Evolutionary conservation across 306 rosid genomes (phyloP).

Genomic region (Lupinus albus): DNA sequence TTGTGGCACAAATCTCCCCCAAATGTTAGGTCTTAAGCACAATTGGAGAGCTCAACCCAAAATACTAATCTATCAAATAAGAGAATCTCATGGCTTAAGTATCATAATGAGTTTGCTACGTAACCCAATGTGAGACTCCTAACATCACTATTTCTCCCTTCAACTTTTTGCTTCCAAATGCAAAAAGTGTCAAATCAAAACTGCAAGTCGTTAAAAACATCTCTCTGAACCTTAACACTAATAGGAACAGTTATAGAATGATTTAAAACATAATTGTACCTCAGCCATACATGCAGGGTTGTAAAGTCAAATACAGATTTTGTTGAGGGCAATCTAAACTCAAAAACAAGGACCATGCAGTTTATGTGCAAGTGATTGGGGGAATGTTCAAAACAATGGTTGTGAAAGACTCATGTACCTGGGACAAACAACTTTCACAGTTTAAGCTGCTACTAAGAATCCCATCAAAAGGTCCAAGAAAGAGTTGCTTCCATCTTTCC

Average conservation of each 20-base stretch:
- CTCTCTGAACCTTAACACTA: constrained; percentile 18
- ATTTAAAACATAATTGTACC: constrained; percentile 27
- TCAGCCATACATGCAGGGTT: constrained; percentile 15
- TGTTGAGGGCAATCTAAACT: constrained; percentile 9
- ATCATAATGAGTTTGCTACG: too few relatives aligned
- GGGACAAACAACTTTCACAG: constrained; percentile 84
- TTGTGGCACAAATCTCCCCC: too few relatives aligned
- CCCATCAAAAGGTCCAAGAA: constrained; percentile 93
- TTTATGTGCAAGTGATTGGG: neutral
- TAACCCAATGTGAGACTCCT: too few relatives aligned
- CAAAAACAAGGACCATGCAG: constrained; percentile 16
- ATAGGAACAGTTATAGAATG: constrained; percentile 27
- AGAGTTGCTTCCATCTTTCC: constrained; percentile 73
- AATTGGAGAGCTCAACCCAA: too few relatives aligned
- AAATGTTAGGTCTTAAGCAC: too few relatives aligned
- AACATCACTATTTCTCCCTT: constrained; percentile 6
- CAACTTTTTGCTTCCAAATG: constrained; percentile 33
- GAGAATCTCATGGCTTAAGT: too few relatives aligned
- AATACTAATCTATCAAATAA: too few relatives aligned
- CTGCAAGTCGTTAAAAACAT: constrained; percentile 25
- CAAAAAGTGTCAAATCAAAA: constrained; percentile 26
- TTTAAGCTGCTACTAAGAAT: constrained; percentile 83
- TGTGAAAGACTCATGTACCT: constrained; percentile 53
- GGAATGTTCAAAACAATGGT: constrained; percentile 9
- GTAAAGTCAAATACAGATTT: neutral